These are phyloP conservation scores for Suhomyces sp. DNA, from an alignment of 805 yeast genomes.

Conservation along the genomic window DNA sequence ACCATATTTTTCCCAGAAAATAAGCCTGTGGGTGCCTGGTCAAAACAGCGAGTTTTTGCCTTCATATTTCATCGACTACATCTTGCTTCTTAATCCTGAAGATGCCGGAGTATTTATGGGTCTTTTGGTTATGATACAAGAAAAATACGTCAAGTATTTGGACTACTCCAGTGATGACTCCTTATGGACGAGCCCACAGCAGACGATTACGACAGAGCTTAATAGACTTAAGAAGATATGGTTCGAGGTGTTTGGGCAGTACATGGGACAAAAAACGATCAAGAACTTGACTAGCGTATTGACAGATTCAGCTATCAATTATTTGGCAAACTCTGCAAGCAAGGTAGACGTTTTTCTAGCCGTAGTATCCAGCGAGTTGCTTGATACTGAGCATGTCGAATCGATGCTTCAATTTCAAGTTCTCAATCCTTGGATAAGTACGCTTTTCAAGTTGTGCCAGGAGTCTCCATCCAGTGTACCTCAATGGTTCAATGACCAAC, in stretches of 20 bases:
- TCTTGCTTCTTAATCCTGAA: slow-evolving; percentile 12
- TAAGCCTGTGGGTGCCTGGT: slow-evolving; percentile 18
- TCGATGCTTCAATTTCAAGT: slow-evolving; percentile 24
- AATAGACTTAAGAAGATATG: slow-evolving; percentile 11
- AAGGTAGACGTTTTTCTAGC: not conserved
- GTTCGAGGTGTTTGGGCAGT: slow-evolving; percentile 14
- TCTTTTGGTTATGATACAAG: slow-evolving; percentile 3
- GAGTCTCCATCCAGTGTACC: not conserved
- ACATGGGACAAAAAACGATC: slow-evolving; percentile 3
- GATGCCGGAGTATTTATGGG: slow-evolving; percentile 6
- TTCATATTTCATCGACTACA: slow-evolving; percentile 20
- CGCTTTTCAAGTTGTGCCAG: slow-evolving; percentile 11
- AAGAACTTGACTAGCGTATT: slow-evolving; percentile 1
- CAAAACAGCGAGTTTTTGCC: slow-evolving; percentile 6
- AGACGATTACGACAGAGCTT: slow-evolving; percentile 1
- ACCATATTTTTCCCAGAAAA: slow-evolving; percentile 13
- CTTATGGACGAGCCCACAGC: not conserved
- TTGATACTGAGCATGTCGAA: slow-evolving; percentile 4
- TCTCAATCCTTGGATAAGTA: slow-evolving; percentile 38
- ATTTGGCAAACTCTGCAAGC: not conserved
- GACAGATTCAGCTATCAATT: not conserved
- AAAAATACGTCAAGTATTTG: slow-evolving; percentile 12
- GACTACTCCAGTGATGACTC: not conserved
- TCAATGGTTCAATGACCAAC: slow-evolving; percentile 19
- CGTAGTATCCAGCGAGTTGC: not conserved